Conservation (phyloP, 768 basidiomycete species). For the Boletus barrowsii region DNA sequence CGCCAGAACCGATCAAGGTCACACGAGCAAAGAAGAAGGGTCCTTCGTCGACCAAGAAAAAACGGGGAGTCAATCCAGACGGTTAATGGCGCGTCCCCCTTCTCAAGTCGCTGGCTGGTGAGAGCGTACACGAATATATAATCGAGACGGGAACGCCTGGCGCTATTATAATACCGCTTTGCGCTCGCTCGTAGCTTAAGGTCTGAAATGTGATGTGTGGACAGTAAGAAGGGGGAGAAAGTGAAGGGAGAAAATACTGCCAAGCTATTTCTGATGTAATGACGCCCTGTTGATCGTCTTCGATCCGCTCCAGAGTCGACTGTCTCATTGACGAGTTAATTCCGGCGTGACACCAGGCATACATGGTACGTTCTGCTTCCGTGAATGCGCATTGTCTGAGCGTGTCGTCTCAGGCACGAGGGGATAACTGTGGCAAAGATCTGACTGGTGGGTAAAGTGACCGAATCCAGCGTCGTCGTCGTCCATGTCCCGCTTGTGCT, state of each 20-base stretch:
- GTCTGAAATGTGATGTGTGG: conserved; percentile 9
- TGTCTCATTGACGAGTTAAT: conserved; percentile 89
- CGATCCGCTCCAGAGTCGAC: conserved; percentile 91
- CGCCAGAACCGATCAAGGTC: conserved; percentile 73
- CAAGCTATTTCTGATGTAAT: background rate
- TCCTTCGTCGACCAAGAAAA: conserved; percentile 55
- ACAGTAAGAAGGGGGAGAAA: background rate
- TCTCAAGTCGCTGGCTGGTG: too few relatives aligned
- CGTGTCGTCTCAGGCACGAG: conserved; percentile 75
- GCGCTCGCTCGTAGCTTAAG: conserved; percentile 14
- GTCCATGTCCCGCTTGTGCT: conserved; percentile 26
- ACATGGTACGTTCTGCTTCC: conserved; percentile 78
- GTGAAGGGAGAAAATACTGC: conserved; percentile 7
- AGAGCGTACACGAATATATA: conserved; percentile 8
- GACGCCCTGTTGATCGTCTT: conserved; percentile 49
- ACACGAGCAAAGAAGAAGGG: conserved; percentile 66
- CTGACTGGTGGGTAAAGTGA: conserved; percentile 93
- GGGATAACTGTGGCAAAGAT: conserved; percentile 75
- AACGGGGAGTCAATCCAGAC: conserved; percentile 45
- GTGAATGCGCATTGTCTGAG: conserved; percentile 84
- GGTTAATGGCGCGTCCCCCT: background rate
- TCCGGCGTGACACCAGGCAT: conserved; percentile 95
- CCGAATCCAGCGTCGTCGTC: conserved; percentile 91
- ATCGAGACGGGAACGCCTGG: conserved; percentile 15
- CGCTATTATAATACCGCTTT: conserved; percentile 16